Conservation (phyloP, 1,284 basidiomycete genomes). For the Papiliotrema flavescens region DNA sequence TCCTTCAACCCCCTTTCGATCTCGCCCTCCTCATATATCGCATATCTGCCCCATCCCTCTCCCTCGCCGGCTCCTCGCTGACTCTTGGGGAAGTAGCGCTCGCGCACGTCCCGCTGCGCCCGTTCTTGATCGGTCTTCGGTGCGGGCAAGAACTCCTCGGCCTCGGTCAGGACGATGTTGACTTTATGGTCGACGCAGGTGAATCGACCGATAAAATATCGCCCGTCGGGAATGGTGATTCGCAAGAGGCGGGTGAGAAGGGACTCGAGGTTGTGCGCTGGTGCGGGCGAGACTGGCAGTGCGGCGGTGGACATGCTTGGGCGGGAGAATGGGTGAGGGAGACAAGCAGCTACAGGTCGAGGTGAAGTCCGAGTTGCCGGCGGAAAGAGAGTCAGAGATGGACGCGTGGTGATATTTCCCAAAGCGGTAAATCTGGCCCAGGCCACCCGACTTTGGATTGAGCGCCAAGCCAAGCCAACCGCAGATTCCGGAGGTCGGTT, state of each 20-base stretch:
- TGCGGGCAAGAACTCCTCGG: constrained; percentile 2
- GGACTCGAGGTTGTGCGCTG: neutral
- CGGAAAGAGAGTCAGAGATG: no score
- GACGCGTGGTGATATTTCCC: no score
- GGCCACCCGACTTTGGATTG: no score
- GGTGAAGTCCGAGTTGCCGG: no score
- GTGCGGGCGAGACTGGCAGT: neutral
- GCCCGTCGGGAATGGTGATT: neutral
- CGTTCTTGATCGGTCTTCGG: neutral
- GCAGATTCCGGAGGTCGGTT: no score
- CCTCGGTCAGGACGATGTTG: constrained; percentile 1
- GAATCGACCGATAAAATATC: constrained; percentile 4
- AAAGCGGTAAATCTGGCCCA: no score
- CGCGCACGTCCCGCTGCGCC: neutral
- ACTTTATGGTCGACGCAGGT: neutral
- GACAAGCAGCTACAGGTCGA: neutral
- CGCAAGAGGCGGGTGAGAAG: neutral
- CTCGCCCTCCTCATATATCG: neutral
- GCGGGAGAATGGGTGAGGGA: neutral
- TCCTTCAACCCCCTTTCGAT: neutral
- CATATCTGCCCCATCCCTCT: neutral
- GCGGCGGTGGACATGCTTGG: neutral
- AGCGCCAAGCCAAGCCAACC: no score
- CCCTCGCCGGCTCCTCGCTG: neutral
- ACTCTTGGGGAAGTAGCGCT: neutral